phyloP scores from a whole-genome alignment of 345 rosid genomes.

The Rhodamnia argentea region DNA sequence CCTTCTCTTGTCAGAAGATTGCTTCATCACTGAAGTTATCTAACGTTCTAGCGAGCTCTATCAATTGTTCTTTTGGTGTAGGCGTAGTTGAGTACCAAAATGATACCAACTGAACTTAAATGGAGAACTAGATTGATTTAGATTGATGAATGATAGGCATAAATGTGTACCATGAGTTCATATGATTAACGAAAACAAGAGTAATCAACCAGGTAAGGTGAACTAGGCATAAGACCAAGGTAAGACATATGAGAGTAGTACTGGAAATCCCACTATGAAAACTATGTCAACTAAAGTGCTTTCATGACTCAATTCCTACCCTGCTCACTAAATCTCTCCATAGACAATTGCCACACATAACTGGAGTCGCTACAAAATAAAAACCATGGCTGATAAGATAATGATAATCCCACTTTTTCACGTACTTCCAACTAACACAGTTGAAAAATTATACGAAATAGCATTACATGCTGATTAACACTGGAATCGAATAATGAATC shows the following conservation, averaged over 20 bases:
- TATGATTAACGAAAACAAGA: constrained; percentile 54
- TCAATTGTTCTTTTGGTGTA: constrained; percentile 46
- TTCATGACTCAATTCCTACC: constrained; percentile 9
- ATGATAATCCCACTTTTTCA: constrained; percentile 43
- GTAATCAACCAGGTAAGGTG: constrained; percentile 43
- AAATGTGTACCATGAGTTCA: constrained; percentile 37
- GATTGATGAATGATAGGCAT: not conserved
- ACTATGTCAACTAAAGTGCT: constrained; percentile 6
- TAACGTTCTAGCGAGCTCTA: constrained; percentile 35
- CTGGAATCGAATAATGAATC: too few species aligned
- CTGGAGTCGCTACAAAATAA: constrained; percentile 20
- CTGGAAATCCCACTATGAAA: constrained; percentile 7
- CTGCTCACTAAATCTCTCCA: constrained; percentile 8
- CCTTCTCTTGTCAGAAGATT: constrained; percentile 30
- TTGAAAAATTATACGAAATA: constrained; percentile 16
- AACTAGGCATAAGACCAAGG: constrained; percentile 28
- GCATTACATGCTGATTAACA: too few species aligned
- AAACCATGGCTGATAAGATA: constrained; percentile 35
- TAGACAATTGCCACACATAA: constrained; percentile 17
- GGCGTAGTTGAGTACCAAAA: not conserved
- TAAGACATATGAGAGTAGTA: constrained; percentile 16
- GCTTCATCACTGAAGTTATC: constrained; percentile 47
- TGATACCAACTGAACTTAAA: not conserved
- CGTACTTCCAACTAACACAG: constrained; percentile 39
- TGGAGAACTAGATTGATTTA: not conserved